Evolutionary conservation across 202 grass and related monocot genomes (phyloP), one percentile per base, ranked within the genome.

Genomic region (Hordeum pubiflorum): DNA sequence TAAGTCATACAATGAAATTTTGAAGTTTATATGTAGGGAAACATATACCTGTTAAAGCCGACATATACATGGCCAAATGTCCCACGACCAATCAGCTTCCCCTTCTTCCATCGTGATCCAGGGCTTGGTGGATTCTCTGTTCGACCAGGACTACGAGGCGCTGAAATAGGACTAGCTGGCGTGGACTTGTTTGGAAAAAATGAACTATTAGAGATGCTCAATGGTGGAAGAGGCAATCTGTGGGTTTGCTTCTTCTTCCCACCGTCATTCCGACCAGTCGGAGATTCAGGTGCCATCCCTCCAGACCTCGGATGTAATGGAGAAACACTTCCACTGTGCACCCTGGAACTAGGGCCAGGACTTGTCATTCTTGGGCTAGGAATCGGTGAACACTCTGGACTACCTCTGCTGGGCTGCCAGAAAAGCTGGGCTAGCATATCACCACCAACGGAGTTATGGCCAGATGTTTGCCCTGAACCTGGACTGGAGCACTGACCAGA

Each of bases 51-150:
- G 78, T 99, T 99, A 75, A 96, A 99, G 76, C 96, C 96, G 86
- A 90, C 92, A 93, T 96, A 99, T 66, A 99, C 96, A 93, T 99
- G 91, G 29, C 96, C 96, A 84, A 96, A 99, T 67, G 96, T 99
- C 18, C 96, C 96, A 1, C 85, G 86, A n/a, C 96, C 96, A 72
- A 99, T 89, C 70, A 99, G 75, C 72, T 96, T 99, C 41, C 96
- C 96, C 83, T 99, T 99, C 89, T 99, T 99, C 96, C 96, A 99
- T 83, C 91, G 64, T 56, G 92, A 91, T 48, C 87, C 91, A 65
- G 96, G 91, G 81, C 90, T 96, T 60, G 92, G 84, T 79, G 83
- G 90, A 94, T 90, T 86, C 66, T 86, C 84, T 58, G 84, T 48
- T 83, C 79, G 86, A 26, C 75, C 80, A 83, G 88, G 88, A 58